Evolutionary conservation across 2,329 filamentous ascomycete genomes (phyloP), one percentile per base, ranked within the genome.

Genomic region (Colletotrichum graminicola): DNA sequence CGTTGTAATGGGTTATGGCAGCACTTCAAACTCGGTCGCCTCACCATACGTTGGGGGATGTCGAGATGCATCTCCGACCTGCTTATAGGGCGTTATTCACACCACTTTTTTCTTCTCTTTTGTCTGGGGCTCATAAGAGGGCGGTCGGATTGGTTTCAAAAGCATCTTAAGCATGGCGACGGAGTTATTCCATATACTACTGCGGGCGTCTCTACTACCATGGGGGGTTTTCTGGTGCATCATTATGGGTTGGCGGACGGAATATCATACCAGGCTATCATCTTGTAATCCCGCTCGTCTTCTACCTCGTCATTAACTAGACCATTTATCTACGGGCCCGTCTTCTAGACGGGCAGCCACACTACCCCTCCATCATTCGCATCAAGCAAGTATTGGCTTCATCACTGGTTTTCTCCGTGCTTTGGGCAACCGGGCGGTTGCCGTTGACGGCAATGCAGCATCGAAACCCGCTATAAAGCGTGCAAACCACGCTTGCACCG

Each of bases 11-110:
- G 69, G 34, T 39, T 64, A 62, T 59, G 61, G 49, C 68, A 66
- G 32, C 49, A 51, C 52, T 60, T 68, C 73, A 16, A 74, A 76
- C 69, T 71, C 76, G 51, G 74, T 73, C 41, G 74, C 76, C 74
- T 75, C 75, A 60, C 73, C 78, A 76, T 79, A 80, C 77, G 78
- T 80, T 77, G 77, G 78, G 34, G 73, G 67, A 74, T 52, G 52
- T 56, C 56, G 55, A 45, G 55, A 66, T n/a, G 43, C 55, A 47
- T 62, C 45, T 39, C 61, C 65, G 32, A 62, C 49, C 26, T 65
- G 54, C 65, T 52, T 73, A 71, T 67, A 72, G 34, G 43, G 63
- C 41, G 18, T 43, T 49, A 11, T 34, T 39, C 36, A 29, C 26
- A 62, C 26, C 29, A 29, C 21, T 52, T 21, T 34, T 55, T 63